Percentiles rank a stretch among this genome's conserved stretches.
Conservation (phyloP, 1,284 basidiomycete genomes). For the Somion occarium region DNA sequence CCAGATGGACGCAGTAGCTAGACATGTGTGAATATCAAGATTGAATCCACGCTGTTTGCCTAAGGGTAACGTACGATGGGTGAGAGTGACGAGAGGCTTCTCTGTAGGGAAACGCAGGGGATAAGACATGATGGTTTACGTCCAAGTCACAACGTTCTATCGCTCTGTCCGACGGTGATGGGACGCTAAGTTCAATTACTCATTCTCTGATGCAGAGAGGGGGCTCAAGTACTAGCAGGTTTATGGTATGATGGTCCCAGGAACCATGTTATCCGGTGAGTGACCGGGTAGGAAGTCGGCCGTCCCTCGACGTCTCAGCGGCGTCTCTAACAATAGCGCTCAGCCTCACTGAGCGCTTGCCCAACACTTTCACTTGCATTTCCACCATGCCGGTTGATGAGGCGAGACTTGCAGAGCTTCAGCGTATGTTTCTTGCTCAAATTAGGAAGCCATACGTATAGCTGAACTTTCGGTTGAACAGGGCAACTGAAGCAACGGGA, state of each 20-base stretch:
- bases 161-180: too few relatives aligned
- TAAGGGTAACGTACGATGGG: conserved; percentile 46
- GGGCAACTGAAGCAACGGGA: conserved; percentile 70
- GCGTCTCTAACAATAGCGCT: too few relatives aligned
- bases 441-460: background rate
- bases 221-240: too few relatives aligned
- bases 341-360: background rate
- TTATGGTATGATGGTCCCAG: too few relatives aligned
- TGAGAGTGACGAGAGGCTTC: conserved; percentile 55
- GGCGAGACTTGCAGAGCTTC: conserved; percentile 41
- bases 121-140: conserved; percentile 31
- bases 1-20: conserved; percentile 63
- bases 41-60: background rate
- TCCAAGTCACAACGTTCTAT: too few relatives aligned
- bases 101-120: conserved; percentile 43
- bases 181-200: too few relatives aligned
- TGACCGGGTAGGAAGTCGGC: too few relatives aligned
- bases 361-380: background rate
- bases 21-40: background rate
- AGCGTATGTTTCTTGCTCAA: conserved; percentile 32
- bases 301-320: too few relatives aligned
- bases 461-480: conserved; percentile 21
- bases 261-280: too few relatives aligned
- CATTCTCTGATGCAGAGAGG: too few relatives aligned
- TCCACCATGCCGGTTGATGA: conserved; percentile 33